Evolutionary conservation across 1,139 yeast genomes (phyloP), one percentile per base, ranked within the genome.

Genomic region (Saccharomyces pastorianus): DNA sequence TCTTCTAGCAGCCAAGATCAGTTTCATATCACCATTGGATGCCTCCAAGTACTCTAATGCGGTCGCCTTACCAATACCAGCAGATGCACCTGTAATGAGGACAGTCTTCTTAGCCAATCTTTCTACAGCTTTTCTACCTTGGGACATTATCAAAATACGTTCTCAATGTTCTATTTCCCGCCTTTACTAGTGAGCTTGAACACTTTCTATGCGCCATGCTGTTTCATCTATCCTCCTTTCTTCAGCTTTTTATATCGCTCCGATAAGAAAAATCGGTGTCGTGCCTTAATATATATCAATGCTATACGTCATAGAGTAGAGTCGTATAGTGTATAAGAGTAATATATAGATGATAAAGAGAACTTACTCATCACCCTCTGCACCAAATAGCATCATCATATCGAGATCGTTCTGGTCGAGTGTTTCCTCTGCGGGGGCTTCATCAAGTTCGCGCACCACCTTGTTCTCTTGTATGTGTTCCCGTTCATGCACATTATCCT

Each of bases 11-110:
- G 86, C 77, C 20, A 87, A 73, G 55, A 88, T 74, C 58, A 88
- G 75, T 59, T 83, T 83, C 61, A 85, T 70, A 38, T 81, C 70
- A 49, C 95, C 95, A 53, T 81, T 74, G 17, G 91, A 75, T 13
- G 90, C 88, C 28, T 73, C 77, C 49, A 88, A 85, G 60, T 86
- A 83, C 65, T 85, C 90, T 41, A 73, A 65, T 2, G 95, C 95
- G 11, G 90, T 84, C 26, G 93, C 90, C 64, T 79, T 78, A 31
- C 95, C 95, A 63, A 86, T 86, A 69, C 81, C 68, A 70, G 83
- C 66, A 64, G 77, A 73, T 6, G 78, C 78, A 59, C 78, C 77
- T 3, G 77, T 74, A 55, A 74, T 73, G 49, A 74, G 68, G 47
- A 72, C 65, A 2, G 73, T 73, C 58, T 74, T 74, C 34, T 82